Percentiles rank a stretch among this genome's conserved stretches.
Evolutionary conservation across 805 yeast species (phyloP).

Genomic region (Jamesozyma spencerorum): DNA sequence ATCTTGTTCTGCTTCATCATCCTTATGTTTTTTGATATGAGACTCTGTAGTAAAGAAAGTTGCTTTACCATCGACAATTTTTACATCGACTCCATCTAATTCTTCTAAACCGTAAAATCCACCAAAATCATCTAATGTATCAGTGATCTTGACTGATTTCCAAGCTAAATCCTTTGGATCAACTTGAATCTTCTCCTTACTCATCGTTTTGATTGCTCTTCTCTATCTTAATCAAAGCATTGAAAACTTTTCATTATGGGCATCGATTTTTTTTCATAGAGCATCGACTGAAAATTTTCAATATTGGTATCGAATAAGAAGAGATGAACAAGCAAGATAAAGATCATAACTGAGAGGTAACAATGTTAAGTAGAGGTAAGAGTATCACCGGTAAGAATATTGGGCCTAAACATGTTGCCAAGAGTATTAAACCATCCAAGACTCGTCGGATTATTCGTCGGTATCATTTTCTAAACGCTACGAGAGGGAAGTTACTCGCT

Average conservation of each 20-base stretch:
- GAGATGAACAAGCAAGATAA: not conserved
- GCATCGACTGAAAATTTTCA: too few species aligned
- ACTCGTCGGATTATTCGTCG: slow-evolving; percentile 71
- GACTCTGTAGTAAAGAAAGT: slow-evolving; percentile 35
- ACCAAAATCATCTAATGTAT: slow-evolving; percentile 75
- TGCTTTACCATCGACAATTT: slow-evolving; percentile 58
- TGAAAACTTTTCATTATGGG: too few species aligned
- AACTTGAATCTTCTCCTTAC: slow-evolving; percentile 23
- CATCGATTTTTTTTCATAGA: too few species aligned
- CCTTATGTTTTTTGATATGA: slow-evolving; percentile 9
- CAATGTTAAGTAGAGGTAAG: slow-evolving; percentile 23
- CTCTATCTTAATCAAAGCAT: too few species aligned
- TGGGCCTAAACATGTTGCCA: slow-evolving; percentile 28
- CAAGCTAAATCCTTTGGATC: slow-evolving; percentile 51
- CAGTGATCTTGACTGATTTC: slow-evolving; percentile 78
- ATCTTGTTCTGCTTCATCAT: slow-evolving; percentile 7
- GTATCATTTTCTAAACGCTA: slow-evolving; percentile 62
- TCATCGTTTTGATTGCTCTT: not conserved
- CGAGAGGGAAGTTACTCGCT: slow-evolving; percentile 35
- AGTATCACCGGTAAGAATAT: slow-evolving; percentile 31
- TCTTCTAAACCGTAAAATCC: slow-evolving; percentile 93
- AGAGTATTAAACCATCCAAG: slow-evolving; percentile 55
- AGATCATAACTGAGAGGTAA: slow-evolving; percentile 1
- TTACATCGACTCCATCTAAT: slow-evolving; percentile 83
- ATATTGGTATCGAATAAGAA: too few species aligned